Evolutionary conservation across 192 early-diverging fungal species (phyloP), one percentile per base, ranked within the genome.

Genomic region (Dissophora globulifera): DNA sequence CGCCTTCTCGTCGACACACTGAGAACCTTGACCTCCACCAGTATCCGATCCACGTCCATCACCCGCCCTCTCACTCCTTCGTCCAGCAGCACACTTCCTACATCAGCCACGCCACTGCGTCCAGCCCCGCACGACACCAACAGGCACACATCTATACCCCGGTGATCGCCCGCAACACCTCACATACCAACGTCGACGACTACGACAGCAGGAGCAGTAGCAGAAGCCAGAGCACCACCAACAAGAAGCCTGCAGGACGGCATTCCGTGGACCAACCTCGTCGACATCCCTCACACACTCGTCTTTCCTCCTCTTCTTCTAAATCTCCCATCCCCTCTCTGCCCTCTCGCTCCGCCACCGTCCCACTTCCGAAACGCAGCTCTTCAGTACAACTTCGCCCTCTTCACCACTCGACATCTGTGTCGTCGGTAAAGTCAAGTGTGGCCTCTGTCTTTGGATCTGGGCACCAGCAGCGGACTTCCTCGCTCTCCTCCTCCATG

Each of bases 401-500:
- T n/a, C n/a, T n/a, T 11, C 49, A 43, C 20, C 32, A 25, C 23
- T 42, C 43, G 22, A 32, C 42, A 51, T 15, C 32, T 17, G 8
- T 5, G 31, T 47, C 51, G 42, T 33, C 45, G 31, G 62, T 17
- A 5, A 54, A 48, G 31, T 16, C 53, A 17, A 62, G n/a, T 20
- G 45, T 62, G 45, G 26, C 50, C 59, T 20, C 59, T 3, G 20
- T 43, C 23, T 62, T 71, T 42, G 12, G 32, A 25, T 49, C 52
- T 23, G 59, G 51, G 27, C 58, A 50, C 32, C 59, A 71, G 8
- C 56, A 53, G 10, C 8, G 38, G 7, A 40, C 38, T 13, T 40
- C 38, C 38, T 40, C 38, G 38, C 20, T 32, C 11, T 32, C 53
- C 13, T 54, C 50, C 29, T 49, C 69, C 38, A 76, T 76, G 72